Conservation (phyloP, 208 protist species). For the Crithidia brevicula region DNA sequence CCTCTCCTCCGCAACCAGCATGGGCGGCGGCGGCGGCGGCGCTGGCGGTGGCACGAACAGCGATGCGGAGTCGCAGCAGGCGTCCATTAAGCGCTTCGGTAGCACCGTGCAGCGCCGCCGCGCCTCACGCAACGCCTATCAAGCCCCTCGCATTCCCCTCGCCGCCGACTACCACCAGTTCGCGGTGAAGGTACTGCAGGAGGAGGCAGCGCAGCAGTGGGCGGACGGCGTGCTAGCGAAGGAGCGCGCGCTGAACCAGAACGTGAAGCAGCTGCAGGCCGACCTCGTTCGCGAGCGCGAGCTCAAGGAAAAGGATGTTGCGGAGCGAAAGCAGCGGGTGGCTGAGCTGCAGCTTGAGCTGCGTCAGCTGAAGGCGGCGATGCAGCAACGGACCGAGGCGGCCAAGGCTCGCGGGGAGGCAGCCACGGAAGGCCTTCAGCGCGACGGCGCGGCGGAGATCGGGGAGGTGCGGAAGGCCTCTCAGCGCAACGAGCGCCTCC, state of each 20-base stretch:
- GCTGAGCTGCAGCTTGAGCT: constrained; percentile 66
- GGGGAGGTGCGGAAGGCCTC: constrained; percentile 45
- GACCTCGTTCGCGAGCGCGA: constrained; percentile 79
- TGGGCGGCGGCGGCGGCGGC: not conserved
- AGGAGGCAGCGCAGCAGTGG: constrained; percentile 88
- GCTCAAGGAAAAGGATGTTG: constrained; percentile 82
- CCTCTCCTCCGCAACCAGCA: constrained; percentile 13
- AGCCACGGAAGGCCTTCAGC: constrained; percentile 69
- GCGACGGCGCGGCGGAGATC: constrained; percentile 53
- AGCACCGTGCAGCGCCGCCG: constrained; percentile 66
- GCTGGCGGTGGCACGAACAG: constrained; percentile 2
- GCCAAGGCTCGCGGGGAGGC: constrained; percentile 67
- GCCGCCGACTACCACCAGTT: constrained; percentile 74
- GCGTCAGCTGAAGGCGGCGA: constrained; percentile 58
- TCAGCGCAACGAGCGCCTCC: constrained; percentile 35
- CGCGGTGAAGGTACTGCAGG: constrained; percentile 82
- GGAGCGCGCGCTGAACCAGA: constrained; percentile 91
- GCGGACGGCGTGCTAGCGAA: constrained; percentile 86
- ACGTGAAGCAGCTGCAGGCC: constrained; percentile 92
- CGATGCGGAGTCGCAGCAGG: constrained; percentile 27
- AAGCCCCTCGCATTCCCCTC: constrained; percentile 69
- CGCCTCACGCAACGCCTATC: constrained; percentile 20
- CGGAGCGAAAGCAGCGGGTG: constrained; percentile 67
- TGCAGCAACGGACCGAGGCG: constrained; percentile 80
- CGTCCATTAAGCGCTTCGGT: constrained; percentile 61